These are phyloP conservation scores for Aspergillus nidulans DNA, from an alignment of 495 filamentous ascomycete species.

Conservation along the genomic window DNA sequence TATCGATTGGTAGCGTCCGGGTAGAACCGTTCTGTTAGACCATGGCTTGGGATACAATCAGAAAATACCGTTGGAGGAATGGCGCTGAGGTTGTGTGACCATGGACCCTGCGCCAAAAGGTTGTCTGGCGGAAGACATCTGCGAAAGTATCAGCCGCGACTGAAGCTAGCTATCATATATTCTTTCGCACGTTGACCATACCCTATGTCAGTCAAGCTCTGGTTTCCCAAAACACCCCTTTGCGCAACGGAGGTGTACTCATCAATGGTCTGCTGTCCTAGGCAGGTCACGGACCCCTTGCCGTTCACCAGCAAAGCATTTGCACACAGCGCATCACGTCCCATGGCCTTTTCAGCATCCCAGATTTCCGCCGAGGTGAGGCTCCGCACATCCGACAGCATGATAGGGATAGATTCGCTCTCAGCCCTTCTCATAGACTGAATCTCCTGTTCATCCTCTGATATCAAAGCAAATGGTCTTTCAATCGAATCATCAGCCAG, in stretches of 20 bases:
- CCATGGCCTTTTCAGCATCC: conserved; percentile 32
- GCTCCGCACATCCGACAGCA: conserved; percentile 53
- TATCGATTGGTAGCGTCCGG: conserved; percentile 25
- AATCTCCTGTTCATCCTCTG: conserved; percentile 29
- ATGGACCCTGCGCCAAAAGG: conserved; percentile 6
- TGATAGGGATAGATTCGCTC: conserved; percentile 34
- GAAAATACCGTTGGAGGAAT: conserved; percentile 13
- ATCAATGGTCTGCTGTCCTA: conserved; percentile 31
- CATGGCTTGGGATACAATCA: conserved; percentile 32
- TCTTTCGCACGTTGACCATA: conserved; percentile 23
- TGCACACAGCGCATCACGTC: conserved; percentile 32
- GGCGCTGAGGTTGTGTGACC: conserved; percentile 15
- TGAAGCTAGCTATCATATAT: background rate
- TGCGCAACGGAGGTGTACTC: conserved; percentile 28
- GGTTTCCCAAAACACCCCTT: conserved; percentile 23
- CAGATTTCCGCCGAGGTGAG: conserved; percentile 45
- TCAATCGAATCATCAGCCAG: conserved; percentile 14
- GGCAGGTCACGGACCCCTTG: conserved; percentile 48
- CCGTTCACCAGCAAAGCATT: conserved; percentile 56
- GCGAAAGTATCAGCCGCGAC: conserved; percentile 2
- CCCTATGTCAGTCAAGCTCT: conserved; percentile 46
- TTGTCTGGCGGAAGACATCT: conserved; percentile 14
- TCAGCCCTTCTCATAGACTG: conserved; percentile 46
- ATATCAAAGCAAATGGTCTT: conserved; percentile 44
- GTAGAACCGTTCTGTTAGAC: conserved; percentile 22